Evolutionary conservation across 1,284 basidiomycete genomes (phyloP), one percentile per base, ranked within the genome.

Genomic region (Cystobasidiaceae sp.): DNA sequence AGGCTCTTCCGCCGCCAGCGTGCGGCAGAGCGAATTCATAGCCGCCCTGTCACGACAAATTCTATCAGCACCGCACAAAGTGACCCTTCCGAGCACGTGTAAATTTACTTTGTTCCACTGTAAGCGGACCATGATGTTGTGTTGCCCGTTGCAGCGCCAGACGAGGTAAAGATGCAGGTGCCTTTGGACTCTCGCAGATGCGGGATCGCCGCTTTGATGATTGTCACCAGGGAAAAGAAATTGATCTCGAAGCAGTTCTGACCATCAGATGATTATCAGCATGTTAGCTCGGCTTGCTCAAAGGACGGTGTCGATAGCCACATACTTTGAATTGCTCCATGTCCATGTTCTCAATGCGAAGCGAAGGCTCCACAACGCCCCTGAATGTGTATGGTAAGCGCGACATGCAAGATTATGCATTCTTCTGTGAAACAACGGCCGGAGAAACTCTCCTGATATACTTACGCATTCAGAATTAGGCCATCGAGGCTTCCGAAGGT

Each of bases 1-100:
- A 2, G 84, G 82, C 74, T 94, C 90, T 76, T 93, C 92, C 68
- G 84, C 82, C 3, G 86, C 87, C 5, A 93, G 78, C 0, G 90
- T 93, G 70, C 90, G 89, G 62, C 60, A 70, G 41, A 93, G 79
- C 21, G 87, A 86, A 75, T 93, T 93, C 83, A 91, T 81, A 0
- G 89, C 90, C 0, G 90, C 90, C 62, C 78, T 78, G 34, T 69
- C 70, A 7, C n/a, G 17, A 15, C n/a, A 3, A 34, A 25, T 28
- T n/a, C n/a, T n/a, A n/a, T n/a, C n/a, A n/a, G 39, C 3, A 13
- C 15, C 1, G 1, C 2, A 1, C 9, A 3, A 8, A 3, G 4
- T n/a, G 3, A n/a, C 13, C 49, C 59, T 41, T n/a, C n/a, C n/a
- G n/a, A n/a, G n/a, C n/a, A n/a, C n/a, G n/a, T n/a, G 11, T 6